phyloP scores from a whole-genome alignment of 2,329 filamentous ascomycete genomes.

The Knufia fluminis region DNA sequence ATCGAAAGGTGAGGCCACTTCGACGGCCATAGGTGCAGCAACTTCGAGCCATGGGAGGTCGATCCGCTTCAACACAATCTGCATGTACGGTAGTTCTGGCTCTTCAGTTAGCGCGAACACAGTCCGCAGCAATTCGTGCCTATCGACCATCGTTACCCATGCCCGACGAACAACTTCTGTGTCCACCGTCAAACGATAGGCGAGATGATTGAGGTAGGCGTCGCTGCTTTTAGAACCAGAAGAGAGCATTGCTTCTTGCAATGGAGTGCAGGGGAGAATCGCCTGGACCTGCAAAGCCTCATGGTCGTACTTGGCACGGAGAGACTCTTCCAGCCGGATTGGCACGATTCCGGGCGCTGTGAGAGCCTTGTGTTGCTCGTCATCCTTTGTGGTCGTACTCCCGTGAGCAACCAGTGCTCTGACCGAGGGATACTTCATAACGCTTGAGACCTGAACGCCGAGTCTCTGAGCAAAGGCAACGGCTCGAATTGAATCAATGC shows the following conservation, averaged over 20 bases:
- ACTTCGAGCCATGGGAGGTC: constrained; percentile 33
- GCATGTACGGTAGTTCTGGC: constrained; percentile 54
- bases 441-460: constrained; percentile 37
- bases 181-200: constrained; percentile 51
- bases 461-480: constrained; percentile 55
- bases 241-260: constrained; percentile 82
- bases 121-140: constrained; percentile 71
- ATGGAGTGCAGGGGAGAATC: constrained; percentile 71
- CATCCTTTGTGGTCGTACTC: too few relatives aligned
- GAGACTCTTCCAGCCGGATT: neutral
- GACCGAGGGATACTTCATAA: constrained; percentile 62
- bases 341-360: too few relatives aligned
- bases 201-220: constrained; percentile 64
- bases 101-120: constrained; percentile 61
- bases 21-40: neutral
- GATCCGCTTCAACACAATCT: constrained; percentile 54
- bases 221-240: constrained; percentile 33
- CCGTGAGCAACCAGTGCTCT: constrained; percentile 44
- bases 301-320: neutral
- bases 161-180: constrained; percentile 43
- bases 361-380: too few relatives aligned
- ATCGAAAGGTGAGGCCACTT: constrained; percentile 9
- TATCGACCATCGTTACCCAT: constrained; percentile 54
- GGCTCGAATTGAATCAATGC: constrained; percentile 74
- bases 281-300: constrained; percentile 33